These are phyloP conservation scores for Periglandula ipomoeae DNA, from an alignment of 2,329 filamentous ascomycete genomes.

Conservation along the genomic window DNA sequence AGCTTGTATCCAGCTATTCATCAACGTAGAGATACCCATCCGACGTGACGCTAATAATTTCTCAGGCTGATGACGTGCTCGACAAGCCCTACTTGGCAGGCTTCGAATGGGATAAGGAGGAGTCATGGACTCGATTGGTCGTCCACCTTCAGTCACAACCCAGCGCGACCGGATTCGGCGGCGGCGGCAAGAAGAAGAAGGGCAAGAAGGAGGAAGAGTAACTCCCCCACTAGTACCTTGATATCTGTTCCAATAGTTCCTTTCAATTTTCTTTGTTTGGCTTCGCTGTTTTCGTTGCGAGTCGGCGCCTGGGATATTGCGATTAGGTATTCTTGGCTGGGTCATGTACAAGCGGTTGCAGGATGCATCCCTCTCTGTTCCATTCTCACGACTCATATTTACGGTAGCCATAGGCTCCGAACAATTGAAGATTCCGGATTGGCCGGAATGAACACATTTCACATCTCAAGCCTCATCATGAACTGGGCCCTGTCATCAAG, in stretches of 20 bases:
- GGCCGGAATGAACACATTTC: neutral
- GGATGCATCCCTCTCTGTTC: conserved; percentile 18
- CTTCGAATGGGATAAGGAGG: conserved; percentile 94
- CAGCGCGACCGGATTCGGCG: conserved; percentile 35
- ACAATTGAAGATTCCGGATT: conserved; percentile 1
- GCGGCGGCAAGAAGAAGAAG: conserved; percentile 58
- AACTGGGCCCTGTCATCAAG: too few relatives aligned
- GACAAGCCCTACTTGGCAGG: conserved; percentile 80
- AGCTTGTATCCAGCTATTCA: neutral
- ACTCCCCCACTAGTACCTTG: conserved; percentile 15
- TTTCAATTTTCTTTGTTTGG: conserved; percentile 27
- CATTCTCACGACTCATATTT: conserved; percentile 4
- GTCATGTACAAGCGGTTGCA: conserved; percentile 18
- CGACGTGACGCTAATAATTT: conserved; percentile 3
- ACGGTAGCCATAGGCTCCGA: neutral
- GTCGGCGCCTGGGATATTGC: conserved; percentile 33
- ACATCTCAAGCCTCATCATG: too few relatives aligned
- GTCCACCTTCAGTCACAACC: conserved; percentile 75
- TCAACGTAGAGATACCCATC: too few relatives aligned
- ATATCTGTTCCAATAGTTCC: conserved; percentile 33
- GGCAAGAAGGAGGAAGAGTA: conserved; percentile 54
- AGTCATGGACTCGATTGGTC: conserved; percentile 78
- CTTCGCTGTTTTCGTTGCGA: conserved; percentile 30
- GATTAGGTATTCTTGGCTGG: conserved; percentile 31
- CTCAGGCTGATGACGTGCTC: conserved; percentile 81